Conservation (phyloP, 2,329 filamentous ascomycete genomes). For the Podosphaera aphanis region DNA sequence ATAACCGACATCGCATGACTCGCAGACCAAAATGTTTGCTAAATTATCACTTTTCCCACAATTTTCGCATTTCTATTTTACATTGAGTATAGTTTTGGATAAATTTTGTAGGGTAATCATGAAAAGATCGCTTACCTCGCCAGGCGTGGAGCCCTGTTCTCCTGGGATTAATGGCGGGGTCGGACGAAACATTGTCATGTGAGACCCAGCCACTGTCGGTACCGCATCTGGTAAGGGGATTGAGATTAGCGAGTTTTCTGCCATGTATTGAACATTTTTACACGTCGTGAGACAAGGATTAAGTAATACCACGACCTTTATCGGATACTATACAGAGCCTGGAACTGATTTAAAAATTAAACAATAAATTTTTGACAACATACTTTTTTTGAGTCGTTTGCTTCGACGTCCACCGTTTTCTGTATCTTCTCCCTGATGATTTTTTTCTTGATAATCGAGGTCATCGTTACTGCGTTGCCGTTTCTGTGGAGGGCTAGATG, state of each 20-base stretch:
- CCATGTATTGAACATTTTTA: constrained; percentile 4
- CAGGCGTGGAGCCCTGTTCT: constrained; percentile 21
- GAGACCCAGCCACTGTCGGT: constrained; percentile 80
- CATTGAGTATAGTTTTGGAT: constrained; percentile 13
- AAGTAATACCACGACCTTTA: constrained; percentile 6
- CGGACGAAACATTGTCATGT: constrained; percentile 85
- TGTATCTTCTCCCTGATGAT: constrained; percentile 18
- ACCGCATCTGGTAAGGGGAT: constrained; percentile 26
- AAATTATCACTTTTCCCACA: constrained; percentile 61
- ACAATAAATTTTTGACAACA: constrained; percentile 9
- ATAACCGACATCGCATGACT: constrained; percentile 75
- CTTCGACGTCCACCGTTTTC: constrained; percentile 57
- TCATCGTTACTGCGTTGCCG: constrained; percentile 45
- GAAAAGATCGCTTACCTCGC: constrained; percentile 28
- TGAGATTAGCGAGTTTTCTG: constrained; percentile 17
- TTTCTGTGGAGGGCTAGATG: constrained; percentile 37
- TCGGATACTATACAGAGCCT: constrained; percentile 6
- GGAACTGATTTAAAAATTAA: constrained; percentile 3
- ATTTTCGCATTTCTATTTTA: constrained; percentile 50
- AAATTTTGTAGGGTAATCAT: constrained; percentile 24
- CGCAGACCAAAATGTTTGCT: constrained; percentile 53
- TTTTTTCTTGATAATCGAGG: constrained; percentile 15
- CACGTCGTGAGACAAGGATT: constrained; percentile 7
- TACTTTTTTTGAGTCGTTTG: constrained; percentile 79
- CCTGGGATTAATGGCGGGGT: constrained; percentile 43